Evolutionary conservation across 768 basidiomycete genomes (phyloP).

Genomic region (Lactifluus pinguis): DNA sequence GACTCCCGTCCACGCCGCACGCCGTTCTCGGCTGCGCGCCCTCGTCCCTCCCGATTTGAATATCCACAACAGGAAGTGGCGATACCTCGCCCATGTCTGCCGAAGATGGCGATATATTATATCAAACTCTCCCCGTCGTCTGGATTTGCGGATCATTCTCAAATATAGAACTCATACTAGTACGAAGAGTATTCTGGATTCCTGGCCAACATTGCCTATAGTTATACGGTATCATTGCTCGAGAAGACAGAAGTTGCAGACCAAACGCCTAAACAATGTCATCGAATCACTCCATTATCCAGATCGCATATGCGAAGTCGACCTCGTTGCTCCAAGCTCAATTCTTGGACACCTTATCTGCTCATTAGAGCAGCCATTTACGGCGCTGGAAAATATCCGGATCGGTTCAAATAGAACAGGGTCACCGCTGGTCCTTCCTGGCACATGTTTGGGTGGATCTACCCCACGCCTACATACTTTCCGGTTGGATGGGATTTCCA

Average conservation of each 20-base stretch:
- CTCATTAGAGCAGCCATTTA: constrained; percentile 24
- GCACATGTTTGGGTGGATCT: neutral
- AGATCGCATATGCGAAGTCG: neutral
- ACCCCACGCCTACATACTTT: neutral
- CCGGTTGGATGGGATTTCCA: neutral
- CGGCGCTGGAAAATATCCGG: constrained; percentile 1
- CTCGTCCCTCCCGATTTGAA: no score
- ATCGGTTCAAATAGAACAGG: constrained; percentile 27
- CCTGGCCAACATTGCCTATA: neutral
- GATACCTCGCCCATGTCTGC: neutral
- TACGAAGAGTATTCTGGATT: neutral
- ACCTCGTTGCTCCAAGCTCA: neutral
- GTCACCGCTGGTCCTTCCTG: constrained; percentile 25
- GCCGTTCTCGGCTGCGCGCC: no score
- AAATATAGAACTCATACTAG: neutral
- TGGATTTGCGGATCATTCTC: neutral
- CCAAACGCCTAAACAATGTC: neutral
- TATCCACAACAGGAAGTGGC: no score
- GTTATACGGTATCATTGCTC: neutral
- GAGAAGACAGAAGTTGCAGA: neutral
- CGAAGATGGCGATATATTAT: neutral
- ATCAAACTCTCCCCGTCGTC: neutral
- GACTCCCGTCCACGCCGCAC: no score
- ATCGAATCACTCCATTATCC: neutral
- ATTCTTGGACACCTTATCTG: constrained; percentile 15